A percentile compares a stretch with the other conserved stretches of the same genome.
phyloP scores from a whole-genome alignment of 108 stramenopile species.

The Cyclostephanos tholiformis region DNA sequence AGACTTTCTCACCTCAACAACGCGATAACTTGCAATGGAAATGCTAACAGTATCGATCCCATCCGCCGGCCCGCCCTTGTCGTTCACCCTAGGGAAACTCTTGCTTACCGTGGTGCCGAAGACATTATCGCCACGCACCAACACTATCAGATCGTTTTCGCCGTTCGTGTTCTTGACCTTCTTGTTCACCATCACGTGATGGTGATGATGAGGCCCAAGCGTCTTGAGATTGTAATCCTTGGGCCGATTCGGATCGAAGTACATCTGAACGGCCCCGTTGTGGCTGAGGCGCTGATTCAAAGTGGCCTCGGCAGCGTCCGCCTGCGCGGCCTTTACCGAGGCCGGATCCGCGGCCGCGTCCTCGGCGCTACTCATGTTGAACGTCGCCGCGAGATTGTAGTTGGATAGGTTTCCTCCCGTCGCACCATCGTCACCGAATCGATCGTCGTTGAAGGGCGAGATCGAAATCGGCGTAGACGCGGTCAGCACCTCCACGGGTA shows the following conservation, averaged over 20 bases:
- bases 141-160: slow-evolving; percentile 64
- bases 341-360: slow-evolving; percentile 39
- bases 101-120: slow-evolving; percentile 92
- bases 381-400: slow-evolving; percentile 52
- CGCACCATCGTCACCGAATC: slow-evolving; percentile 49
- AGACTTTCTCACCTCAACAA: slow-evolving; percentile 65
- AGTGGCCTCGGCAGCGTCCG: slow-evolving; percentile 68
- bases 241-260: slow-evolving; percentile 51
- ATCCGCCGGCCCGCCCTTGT: slow-evolving; percentile 53
- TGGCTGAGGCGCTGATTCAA: slow-evolving; percentile 55
- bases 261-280: slow-evolving; percentile 51
- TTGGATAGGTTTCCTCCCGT: slow-evolving; percentile 28
- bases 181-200: slow-evolving; percentile 53
- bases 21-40: slow-evolving; percentile 86
- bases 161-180: slow-evolving; percentile 52
- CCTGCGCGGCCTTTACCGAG: slow-evolving; percentile 48
- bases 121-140: slow-evolving; percentile 78
- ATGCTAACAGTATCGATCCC: slow-evolving; percentile 84
- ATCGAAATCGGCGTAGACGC: slow-evolving; percentile 80
- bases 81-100: slow-evolving; percentile 63
- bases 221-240: slow-evolving; percentile 48
- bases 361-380: slow-evolving; percentile 46
- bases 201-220: slow-evolving; percentile 51
- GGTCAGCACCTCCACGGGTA: slow-evolving; percentile 78
- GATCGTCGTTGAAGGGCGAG: slow-evolving; percentile 73